phyloP scores from a whole-genome alignment of 805 yeast genomes.

The Barnettozyma botsteinii region DNA sequence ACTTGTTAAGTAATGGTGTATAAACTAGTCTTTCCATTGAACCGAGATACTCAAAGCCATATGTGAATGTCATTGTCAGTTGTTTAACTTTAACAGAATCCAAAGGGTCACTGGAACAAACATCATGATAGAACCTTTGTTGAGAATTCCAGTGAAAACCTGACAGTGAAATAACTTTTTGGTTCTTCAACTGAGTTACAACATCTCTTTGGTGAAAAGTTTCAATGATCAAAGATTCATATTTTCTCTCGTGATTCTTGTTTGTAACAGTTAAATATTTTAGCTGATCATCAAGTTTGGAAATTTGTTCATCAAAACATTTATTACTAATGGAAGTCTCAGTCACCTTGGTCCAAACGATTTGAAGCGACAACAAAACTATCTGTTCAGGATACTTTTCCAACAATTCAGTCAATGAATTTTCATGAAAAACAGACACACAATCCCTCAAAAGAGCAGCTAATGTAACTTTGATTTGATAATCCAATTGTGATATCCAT shows the following conservation, averaged over 20 bases:
- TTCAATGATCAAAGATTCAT: slow-evolving; percentile 64
- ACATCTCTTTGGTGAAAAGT: slow-evolving; percentile 52
- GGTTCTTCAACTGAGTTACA: slow-evolving; percentile 17
- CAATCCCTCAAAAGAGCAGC: slow-evolving; percentile 31
- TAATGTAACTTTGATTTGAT: slow-evolving; percentile 44
- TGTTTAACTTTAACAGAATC: slow-evolving; percentile 43
- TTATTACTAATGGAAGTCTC: slow-evolving; percentile 27
- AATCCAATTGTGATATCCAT: slow-evolving; percentile 60
- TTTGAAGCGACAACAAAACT: slow-evolving; percentile 46
- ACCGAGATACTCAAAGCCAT: slow-evolving; percentile 84
- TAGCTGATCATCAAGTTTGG: slow-evolving; percentile 7
- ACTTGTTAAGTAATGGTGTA: slow-evolving; percentile 64
- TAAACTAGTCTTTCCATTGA: slow-evolving; percentile 64
- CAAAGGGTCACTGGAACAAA: slow-evolving; percentile 22
- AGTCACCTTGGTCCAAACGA: slow-evolving; percentile 44
- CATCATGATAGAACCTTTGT: slow-evolving; percentile 39
- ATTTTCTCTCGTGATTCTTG: slow-evolving; percentile 44
- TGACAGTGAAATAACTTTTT: slow-evolving; percentile 8
- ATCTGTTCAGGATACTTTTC: slow-evolving; percentile 50
- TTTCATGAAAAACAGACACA: slow-evolving; percentile 17
- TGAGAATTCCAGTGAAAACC: slow-evolving; percentile 44
- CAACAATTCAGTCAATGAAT: slow-evolving; percentile 31
- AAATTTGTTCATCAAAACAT: slow-evolving; percentile 20
- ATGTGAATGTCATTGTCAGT: slow-evolving; percentile 43
- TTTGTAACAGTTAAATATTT: slow-evolving; percentile 24